Percentiles rank a stretch among this genome's conserved stretches.
phyloP scores from a whole-genome alignment of 2,329 filamentous ascomycete species.

The Aspergillus pseudonomiae region DNA sequence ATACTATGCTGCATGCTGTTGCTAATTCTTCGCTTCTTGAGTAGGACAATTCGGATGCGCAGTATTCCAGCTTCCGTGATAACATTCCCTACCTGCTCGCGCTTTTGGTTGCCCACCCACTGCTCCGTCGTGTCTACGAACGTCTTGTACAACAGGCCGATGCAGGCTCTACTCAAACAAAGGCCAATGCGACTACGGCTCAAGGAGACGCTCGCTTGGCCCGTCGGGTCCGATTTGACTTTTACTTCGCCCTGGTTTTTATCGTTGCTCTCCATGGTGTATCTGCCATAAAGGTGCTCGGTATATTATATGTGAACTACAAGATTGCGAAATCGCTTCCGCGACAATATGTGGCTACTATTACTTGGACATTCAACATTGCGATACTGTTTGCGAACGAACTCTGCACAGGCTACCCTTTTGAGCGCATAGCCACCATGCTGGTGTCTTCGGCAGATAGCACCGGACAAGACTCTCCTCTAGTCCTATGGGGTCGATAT shows the following conservation, averaged over 20 bases:
- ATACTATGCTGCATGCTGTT: neutral
- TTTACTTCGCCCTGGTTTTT: slow-evolving; percentile 77
- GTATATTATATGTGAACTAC: slow-evolving; percentile 82
- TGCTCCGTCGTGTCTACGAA: slow-evolving; percentile 75
- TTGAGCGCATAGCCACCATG: slow-evolving; percentile 64
- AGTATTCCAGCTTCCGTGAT: slow-evolving; percentile 81
- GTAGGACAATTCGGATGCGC: slow-evolving; percentile 84
- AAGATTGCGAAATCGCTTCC: slow-evolving; percentile 74
- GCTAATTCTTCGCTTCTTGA: slow-evolving; percentile 22
- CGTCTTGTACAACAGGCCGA: slow-evolving; percentile 49
- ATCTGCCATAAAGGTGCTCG: slow-evolving; percentile 78
- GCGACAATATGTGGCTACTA: slow-evolving; percentile 68
- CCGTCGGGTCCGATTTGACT: slow-evolving; percentile 79
- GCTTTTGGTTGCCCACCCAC: slow-evolving; percentile 76
- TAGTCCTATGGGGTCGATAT: slow-evolving; percentile 67
- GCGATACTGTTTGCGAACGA: slow-evolving; percentile 87
- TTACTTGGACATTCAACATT: slow-evolving; percentile 91
- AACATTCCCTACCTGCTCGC: slow-evolving; percentile 81
- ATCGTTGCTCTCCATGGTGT: slow-evolving; percentile 80
- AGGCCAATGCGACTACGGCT: slow-evolving; percentile 23
- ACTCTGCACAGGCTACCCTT: slow-evolving; percentile 74
- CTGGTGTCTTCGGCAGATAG: slow-evolving; percentile 35
- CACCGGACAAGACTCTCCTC: slow-evolving; percentile 43
- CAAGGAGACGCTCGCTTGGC: slow-evolving; percentile 62
- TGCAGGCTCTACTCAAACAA: slow-evolving; percentile 25